A percentile compares a stretch with the other conserved stretches of the same genome.
These are phyloP conservation scores for Apiospora koreana DNA, from an alignment of 2,329 filamentous ascomycete species.

Conservation along the genomic window DNA sequence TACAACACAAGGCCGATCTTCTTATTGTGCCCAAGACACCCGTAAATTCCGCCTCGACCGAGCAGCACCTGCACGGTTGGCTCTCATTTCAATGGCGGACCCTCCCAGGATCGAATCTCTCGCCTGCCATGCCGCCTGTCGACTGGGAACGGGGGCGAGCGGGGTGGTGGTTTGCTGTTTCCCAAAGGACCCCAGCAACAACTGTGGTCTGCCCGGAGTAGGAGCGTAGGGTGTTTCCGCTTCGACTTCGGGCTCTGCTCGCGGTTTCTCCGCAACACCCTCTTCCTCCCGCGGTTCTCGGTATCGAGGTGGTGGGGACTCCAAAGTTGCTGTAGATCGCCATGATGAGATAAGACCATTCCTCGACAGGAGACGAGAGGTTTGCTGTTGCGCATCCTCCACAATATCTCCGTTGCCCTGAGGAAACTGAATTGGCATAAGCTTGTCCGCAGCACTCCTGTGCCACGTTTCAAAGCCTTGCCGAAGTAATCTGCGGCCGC, in stretches of 20 bases:
- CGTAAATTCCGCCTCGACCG: slow-evolving; percentile 29
- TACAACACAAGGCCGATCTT: not conserved
- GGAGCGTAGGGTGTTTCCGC: slow-evolving; percentile 26
- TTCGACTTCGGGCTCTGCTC: not conserved
- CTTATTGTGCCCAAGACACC: slow-evolving; percentile 32
- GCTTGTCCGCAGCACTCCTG: slow-evolving; percentile 27
- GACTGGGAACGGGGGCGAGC: slow-evolving; percentile 30
- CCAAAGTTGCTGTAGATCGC: slow-evolving; percentile 20
- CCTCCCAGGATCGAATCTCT: slow-evolving; percentile 27
- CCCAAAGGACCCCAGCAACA: slow-evolving; percentile 29
- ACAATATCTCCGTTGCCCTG: slow-evolving; percentile 25
- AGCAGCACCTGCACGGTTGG: slow-evolving; percentile 19
- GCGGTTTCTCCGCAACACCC: slow-evolving; percentile 16
- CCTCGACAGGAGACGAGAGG: slow-evolving; percentile 21
- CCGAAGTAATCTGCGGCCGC: slow-evolving; percentile 28
- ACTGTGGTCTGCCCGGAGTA: slow-evolving; percentile 32
- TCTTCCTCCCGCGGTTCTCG: slow-evolving; percentile 9
- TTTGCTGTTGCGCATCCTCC: slow-evolving; percentile 25
- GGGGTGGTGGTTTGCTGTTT: slow-evolving; percentile 32
- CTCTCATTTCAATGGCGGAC: slow-evolving; percentile 24
- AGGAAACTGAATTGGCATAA: slow-evolving; percentile 26
- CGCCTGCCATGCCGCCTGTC: slow-evolving; percentile 24
- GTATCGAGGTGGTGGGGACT: not conserved
- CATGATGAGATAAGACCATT: slow-evolving; percentile 25
- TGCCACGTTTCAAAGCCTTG: slow-evolving; percentile 33